Conservation (phyloP, 345 rosid genomes). For the Populus nigra region DNA sequence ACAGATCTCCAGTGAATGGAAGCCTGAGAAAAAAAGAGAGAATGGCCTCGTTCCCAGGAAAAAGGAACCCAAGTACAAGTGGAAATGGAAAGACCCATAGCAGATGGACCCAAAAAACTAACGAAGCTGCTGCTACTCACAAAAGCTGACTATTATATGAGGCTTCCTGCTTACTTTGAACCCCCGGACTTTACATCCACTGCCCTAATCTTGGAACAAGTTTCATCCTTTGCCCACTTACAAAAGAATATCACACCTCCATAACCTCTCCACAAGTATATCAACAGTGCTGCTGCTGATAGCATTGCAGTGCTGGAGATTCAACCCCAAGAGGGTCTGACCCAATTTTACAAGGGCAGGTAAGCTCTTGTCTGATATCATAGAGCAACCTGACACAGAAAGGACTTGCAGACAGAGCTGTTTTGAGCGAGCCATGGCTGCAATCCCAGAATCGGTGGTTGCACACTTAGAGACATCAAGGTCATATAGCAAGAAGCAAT, state of each 20-base stretch:
- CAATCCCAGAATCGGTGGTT: slow-evolving; percentile 51
- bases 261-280: slow-evolving; percentile 46
- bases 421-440: slow-evolving; percentile 42
- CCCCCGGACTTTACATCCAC: slow-evolving; percentile 18
- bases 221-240: slow-evolving; percentile 16
- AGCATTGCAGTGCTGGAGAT: slow-evolving; percentile 61
- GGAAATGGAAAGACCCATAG: slow-evolving; percentile 44
- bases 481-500: slow-evolving; percentile 53
- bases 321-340: slow-evolving; percentile 53
- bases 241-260: slow-evolving; percentile 73
- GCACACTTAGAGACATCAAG: slow-evolving; percentile 61
- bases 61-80: slow-evolving; percentile 31
- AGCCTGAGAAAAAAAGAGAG: slow-evolving; percentile 54
- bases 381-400: slow-evolving; percentile 56
- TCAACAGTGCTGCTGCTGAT: slow-evolving; percentile 47
- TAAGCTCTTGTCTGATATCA: slow-evolving; percentile 49
- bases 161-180: slow-evolving; percentile 7
- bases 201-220: slow-evolving; percentile 9
- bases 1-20: slow-evolving; percentile 41
- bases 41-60: slow-evolving; percentile 58
- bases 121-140: slow-evolving; percentile 26
- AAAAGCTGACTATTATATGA: slow-evolving; percentile 22
- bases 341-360: slow-evolving; percentile 46
- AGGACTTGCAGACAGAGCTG: slow-evolving; percentile 55
- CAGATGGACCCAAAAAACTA: slow-evolving; percentile 70